Evolutionary conservation across 371 early-diverging fungal species (phyloP).

Genomic region (Actinomortierella wolfii): DNA sequence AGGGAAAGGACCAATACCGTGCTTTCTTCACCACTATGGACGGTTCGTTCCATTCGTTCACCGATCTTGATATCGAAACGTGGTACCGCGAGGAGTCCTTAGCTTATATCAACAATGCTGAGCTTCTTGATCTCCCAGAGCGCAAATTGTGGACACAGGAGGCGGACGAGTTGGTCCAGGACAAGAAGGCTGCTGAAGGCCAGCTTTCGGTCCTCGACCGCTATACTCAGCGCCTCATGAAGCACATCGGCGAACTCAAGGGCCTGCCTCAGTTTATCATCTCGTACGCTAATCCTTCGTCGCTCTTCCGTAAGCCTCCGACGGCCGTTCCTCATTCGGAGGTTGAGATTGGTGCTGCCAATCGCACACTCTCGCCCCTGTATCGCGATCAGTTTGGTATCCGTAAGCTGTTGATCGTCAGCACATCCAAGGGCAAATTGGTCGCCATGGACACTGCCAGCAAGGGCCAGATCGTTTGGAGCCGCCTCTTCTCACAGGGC

Average conservation of each 20-base stretch:
- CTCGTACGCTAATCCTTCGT: constrained; percentile 39
- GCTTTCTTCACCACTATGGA: constrained; percentile 59
- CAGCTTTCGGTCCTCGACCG: constrained; percentile 47
- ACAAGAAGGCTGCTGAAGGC: constrained; percentile 7
- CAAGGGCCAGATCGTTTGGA: constrained; percentile 81
- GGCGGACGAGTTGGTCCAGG: constrained; percentile 66
- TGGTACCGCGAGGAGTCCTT: constrained; percentile 92
- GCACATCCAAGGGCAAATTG: constrained; percentile 77
- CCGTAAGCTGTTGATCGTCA: constrained; percentile 82
- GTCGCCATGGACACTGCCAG: constrained; percentile 80
- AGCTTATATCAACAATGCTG: constrained; percentile 67
- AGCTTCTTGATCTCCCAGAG: constrained; percentile 85
- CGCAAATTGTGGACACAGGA: constrained; percentile 75
- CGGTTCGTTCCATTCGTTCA: constrained; percentile 57
- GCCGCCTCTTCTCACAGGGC: constrained; percentile 47
- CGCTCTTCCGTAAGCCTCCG: constrained; percentile 19
- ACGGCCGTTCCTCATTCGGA: constrained; percentile 21
- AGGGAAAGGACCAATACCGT: constrained; percentile 44
- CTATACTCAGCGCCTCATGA: constrained; percentile 68
- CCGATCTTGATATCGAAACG: constrained; percentile 35
- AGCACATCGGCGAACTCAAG: constrained; percentile 58
- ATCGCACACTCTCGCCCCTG: constrained; percentile 31
- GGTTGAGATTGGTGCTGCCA: constrained; percentile 24
- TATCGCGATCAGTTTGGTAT: constrained; percentile 84
- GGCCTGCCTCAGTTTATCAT: constrained; percentile 35